A percentile compares a stretch with the other conserved stretches of the same genome.
Evolutionary conservation across 495 filamentous ascomycete genomes (phyloP).

Genomic region (Talaromyces liani): DNA sequence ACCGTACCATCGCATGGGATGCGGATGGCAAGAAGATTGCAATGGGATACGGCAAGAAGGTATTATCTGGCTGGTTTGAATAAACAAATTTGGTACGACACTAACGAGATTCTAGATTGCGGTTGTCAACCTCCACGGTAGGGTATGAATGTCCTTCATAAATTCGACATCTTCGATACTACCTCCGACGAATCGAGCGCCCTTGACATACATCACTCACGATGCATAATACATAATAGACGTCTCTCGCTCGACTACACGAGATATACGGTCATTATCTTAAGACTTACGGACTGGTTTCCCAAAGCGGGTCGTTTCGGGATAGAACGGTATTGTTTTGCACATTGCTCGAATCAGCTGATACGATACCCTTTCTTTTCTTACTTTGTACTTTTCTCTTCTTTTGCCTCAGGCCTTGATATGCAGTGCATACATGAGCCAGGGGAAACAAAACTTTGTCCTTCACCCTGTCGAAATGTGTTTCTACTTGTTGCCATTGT

Average conservation of each 20-base stretch:
- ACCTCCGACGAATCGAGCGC: background rate
- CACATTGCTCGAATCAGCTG: background rate
- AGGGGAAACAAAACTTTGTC: background rate
- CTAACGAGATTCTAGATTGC: slow-evolving; percentile 27
- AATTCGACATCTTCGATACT: background rate
- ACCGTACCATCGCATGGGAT: slow-evolving; percentile 67
- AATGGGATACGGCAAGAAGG: slow-evolving; percentile 62
- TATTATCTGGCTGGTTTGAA: slow-evolving; percentile 29
- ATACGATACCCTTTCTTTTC: background rate
- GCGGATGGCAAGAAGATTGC: slow-evolving; percentile 66
- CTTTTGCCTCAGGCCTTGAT: background rate
- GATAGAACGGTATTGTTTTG: background rate
- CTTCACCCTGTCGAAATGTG: background rate
- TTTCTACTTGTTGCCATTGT: background rate
- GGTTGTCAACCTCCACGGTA: slow-evolving; percentile 36
- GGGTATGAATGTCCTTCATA: background rate
- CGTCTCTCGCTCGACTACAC: background rate
- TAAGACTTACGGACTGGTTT: background rate
- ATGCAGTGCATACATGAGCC: background rate
- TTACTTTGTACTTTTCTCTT: background rate
- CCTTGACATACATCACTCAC: background rate
- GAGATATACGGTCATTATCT: background rate
- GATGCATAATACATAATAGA: slow-evolving; percentile 4
- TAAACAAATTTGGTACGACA: background rate
- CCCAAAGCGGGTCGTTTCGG: background rate